Base-by-base conservation (phyloP, 2,329 filamentous ascomycete genomes). In the Pseudogymnoascus sp. region DNA sequence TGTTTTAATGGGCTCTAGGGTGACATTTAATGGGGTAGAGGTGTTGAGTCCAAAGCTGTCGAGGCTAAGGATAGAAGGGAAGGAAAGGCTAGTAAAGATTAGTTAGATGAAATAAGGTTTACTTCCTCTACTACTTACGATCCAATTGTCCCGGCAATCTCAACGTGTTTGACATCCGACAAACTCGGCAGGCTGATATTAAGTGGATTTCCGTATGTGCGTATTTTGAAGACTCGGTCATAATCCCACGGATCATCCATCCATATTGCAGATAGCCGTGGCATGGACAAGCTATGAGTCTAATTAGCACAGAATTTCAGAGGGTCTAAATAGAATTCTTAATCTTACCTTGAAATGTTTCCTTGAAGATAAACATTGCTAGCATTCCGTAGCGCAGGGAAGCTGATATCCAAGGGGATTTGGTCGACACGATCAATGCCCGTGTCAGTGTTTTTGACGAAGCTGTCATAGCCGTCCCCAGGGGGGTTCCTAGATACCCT, bases 141-240 rank as follows among this genome's bases (percentile, higher is more conserved):
- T 54, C 43, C 43, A 54, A 54, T 54, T 54, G 43, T 54, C 14
- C 43, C 43, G 14, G 20, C 7, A 11, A 54, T 3, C 18, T 9
- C 4, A 25, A 22, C 22, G 14, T n/a, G 5, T 54, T n/a, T 8
- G n/a, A n/a, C 2, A 7, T 50, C 63, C 72, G 8, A 54, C 6
- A 54, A 22, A 8, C 22, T 54, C 28, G 43, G 43, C 2, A 54
- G 6, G 9, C 43, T 54, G 8, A 54, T 28, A n/a, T 54, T 5
- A 3, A 54, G 28, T 30, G 18, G 43, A 14, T 54, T 22, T 30
- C 43, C 43, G 43, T 54, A 28, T 28, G 22, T 28, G 28, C 28
- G n/a, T 14, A 54, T 54, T 12, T 18, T 11, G 11, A 54, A 3
- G n/a, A n/a, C n/a, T n/a, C n/a, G n/a, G n/a, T n/a, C n/a, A n/a